These are phyloP conservation scores for Penicillium vulpinum DNA, from an alignment of 2,329 filamentous ascomycete species.

Conservation along the genomic window DNA sequence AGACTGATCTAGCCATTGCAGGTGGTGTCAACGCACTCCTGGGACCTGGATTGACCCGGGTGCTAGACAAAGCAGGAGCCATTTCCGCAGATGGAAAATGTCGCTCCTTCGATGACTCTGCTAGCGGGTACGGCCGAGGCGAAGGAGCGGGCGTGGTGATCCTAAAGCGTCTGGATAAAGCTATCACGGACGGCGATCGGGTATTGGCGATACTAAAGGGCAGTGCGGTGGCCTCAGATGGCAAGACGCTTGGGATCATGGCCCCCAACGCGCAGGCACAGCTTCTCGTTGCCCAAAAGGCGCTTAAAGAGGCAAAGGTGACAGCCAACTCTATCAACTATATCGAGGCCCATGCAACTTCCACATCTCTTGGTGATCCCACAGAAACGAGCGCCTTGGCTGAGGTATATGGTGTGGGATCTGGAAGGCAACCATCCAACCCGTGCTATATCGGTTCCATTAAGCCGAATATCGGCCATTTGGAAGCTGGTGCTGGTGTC, in stretches of 20 bases:
- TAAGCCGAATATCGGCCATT: background rate
- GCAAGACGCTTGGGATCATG: background rate
- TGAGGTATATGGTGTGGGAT: background rate
- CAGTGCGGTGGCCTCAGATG: background rate
- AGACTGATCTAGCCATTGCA: background rate
- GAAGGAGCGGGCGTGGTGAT: slow-evolving; percentile 35
- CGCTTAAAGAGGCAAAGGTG: background rate
- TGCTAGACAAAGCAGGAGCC: slow-evolving; percentile 31
- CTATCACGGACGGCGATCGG: background rate
- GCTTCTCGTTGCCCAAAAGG: background rate
- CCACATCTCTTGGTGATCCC: background rate
- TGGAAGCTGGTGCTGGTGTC: background rate
- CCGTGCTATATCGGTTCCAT: background rate
- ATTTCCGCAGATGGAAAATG: slow-evolving; percentile 32
- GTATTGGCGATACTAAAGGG: background rate
- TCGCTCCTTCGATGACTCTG: slow-evolving; percentile 34
- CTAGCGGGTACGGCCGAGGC: slow-evolving; percentile 33
- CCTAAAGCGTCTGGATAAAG: background rate
- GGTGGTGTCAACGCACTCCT: slow-evolving; percentile 19
- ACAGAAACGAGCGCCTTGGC: background rate
- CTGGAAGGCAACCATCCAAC: background rate
- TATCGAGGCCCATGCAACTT: background rate
- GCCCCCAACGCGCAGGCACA: background rate
- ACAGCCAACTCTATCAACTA: background rate
- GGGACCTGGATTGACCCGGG: slow-evolving; percentile 35